A percentile compares a stretch with the other conserved stretches of the same genome.
Evolutionary conservation across 441 rosid species (phyloP).

Genomic region (Corymbia calophylla): DNA sequence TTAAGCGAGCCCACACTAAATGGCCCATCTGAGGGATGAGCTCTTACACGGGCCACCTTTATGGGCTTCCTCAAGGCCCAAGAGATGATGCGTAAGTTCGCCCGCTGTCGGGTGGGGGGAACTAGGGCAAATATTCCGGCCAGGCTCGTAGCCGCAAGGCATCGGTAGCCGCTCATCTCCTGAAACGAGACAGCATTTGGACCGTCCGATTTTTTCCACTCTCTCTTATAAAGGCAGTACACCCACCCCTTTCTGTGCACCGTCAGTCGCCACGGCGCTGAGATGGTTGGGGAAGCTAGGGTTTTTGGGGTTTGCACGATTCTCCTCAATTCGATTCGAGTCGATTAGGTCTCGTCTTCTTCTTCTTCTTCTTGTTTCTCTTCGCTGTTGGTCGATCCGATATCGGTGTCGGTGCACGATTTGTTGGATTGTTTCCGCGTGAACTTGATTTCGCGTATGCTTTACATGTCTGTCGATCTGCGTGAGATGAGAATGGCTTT

Average conservation of each 20-base stretch:
- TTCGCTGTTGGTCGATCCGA: not conserved
- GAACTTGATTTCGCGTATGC: not conserved
- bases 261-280: not conserved
- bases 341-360: not conserved
- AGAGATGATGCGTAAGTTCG: accelerated
- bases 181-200: not conserved
- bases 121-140: not conserved
- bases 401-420: not conserved
- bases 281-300: not conserved
- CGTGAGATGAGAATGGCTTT: not conserved
- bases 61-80: not conserved
- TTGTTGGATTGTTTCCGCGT: not conserved
- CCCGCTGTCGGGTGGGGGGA: not conserved
- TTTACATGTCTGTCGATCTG: not conserved
- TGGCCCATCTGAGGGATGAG: not conserved
- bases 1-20: not conserved
- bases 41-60: not conserved
- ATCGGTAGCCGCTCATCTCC: not conserved
- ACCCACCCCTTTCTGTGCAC: accelerated
- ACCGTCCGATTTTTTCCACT: slow-evolving; percentile 4
- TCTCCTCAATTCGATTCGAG: not conserved
- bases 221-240: not conserved
- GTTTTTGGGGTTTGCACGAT: not conserved
- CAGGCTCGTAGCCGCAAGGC: not conserved
- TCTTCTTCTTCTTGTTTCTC: not conserved